Conservation (phyloP, 306 rosid genomes). For the Rosa rugosa region DNA sequence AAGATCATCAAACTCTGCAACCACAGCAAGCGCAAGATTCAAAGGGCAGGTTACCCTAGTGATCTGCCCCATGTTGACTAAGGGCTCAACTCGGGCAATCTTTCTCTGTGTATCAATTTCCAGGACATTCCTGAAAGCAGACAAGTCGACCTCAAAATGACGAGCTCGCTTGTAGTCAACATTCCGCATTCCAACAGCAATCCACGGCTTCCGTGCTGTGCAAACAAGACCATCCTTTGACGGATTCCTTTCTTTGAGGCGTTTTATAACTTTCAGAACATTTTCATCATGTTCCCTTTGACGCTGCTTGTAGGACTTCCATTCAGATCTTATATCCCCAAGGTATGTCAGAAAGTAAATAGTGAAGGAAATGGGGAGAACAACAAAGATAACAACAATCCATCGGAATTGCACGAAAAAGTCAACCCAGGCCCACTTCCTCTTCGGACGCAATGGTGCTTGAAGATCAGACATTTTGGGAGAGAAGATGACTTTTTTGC, state of each 20-base stretch:
- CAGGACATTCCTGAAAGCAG: conserved; percentile 78
- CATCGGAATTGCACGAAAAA: conserved; percentile 76
- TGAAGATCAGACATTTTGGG: conserved; percentile 79
- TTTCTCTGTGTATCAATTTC: conserved; percentile 68
- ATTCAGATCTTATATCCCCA: conserved; percentile 85
- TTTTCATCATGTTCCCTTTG: conserved; percentile 91
- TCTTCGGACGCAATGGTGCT: conserved; percentile 81
- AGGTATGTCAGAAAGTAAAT: conserved; percentile 81
- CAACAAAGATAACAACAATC: conserved; percentile 88
- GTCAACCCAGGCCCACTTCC: conserved; percentile 91
- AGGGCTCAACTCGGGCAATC: conserved; percentile 92
- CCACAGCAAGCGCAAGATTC: conserved; percentile 92
- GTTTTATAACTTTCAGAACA: conserved; percentile 74
- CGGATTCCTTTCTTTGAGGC: conserved; percentile 86
- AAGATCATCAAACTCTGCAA: conserved; percentile 96
- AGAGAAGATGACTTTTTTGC: conserved; percentile 12
- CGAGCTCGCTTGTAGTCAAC: conserved; percentile 98
- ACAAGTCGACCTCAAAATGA: conserved; percentile 88
- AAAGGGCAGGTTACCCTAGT: conserved; percentile 77
- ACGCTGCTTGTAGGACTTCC: conserved; percentile 81
- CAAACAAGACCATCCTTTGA: conserved; percentile 93
- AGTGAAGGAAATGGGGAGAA: conserved; percentile 86
- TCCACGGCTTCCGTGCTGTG: conserved; percentile 94
- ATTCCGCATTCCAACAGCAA: conserved; percentile 97
- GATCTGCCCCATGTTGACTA: conserved; percentile 98